Evolutionary conservation across 108 stramenopile species (phyloP).

Genomic region (Pseudonitzschia pungens): DNA sequence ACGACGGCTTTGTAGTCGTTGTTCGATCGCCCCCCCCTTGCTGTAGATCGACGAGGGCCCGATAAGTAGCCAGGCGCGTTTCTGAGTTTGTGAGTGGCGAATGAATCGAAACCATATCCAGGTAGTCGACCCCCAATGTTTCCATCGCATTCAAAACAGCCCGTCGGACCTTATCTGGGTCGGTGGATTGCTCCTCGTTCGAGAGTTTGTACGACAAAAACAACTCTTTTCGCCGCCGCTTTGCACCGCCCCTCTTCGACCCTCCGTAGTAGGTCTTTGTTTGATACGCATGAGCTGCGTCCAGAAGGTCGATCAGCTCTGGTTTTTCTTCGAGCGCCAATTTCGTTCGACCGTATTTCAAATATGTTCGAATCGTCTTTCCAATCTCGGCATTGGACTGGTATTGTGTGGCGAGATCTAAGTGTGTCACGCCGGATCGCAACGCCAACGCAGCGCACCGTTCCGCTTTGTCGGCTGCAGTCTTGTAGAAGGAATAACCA

Average conservation of each 20-base stretch:
- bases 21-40: conserved; percentile 40
- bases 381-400: conserved; percentile 47
- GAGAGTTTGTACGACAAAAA: conserved; percentile 77
- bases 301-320: conserved; percentile 39
- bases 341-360: conserved; percentile 29
- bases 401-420: conserved; percentile 68
- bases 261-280: conserved; percentile 19
- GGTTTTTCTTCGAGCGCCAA: conserved; percentile 34
- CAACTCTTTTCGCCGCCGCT: conserved; percentile 38
- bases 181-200: conserved; percentile 67
- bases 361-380: conserved; percentile 38
- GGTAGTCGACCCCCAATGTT: conserved; percentile 35
- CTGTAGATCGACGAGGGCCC: conserved; percentile 54
- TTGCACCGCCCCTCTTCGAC: conserved; percentile 11
- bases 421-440: conserved; percentile 61
- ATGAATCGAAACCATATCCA: conserved; percentile 77
- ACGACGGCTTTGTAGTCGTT: not conserved
- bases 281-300: conserved; percentile 23
- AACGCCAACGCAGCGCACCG: conserved; percentile 60
- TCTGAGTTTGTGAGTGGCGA: conserved; percentile 55
- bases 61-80: conserved; percentile 53
- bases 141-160: conserved; percentile 32
- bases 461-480: conserved; percentile 48
- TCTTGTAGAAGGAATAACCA: conserved; percentile 81
- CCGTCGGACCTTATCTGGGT: conserved; percentile 29